Evolutionary conservation across 805 yeast genomes (phyloP).

Genomic region (Candida succiphila): DNA sequence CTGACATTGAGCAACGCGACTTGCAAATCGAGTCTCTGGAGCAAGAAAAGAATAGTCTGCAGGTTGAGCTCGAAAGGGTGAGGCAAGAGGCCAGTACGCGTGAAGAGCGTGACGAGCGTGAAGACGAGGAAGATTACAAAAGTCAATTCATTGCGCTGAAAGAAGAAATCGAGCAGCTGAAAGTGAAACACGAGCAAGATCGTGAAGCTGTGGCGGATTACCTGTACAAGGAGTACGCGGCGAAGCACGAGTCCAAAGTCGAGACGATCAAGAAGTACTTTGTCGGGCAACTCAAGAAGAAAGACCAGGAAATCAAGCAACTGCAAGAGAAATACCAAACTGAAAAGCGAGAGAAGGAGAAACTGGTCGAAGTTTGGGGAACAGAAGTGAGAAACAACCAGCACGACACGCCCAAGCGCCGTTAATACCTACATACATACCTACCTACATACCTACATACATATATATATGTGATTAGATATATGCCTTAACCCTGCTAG

Average conservation of each 20-base stretch:
- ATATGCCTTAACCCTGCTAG: too few species aligned
- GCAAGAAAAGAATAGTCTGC: slow-evolving; percentile 3
- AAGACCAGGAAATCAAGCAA: slow-evolving; percentile 5
- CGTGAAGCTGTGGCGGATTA: slow-evolving; percentile 59
- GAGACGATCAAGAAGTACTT: slow-evolving; percentile 46
- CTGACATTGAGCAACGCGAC: too few species aligned
- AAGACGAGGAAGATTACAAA: too few species aligned
- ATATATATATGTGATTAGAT: too few species aligned
- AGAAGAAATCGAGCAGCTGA: slow-evolving; percentile 6
- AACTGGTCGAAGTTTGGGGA: too few species aligned
- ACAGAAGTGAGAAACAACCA: too few species aligned
- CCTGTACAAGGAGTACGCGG: slow-evolving; percentile 62
- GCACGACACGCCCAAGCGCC: too few species aligned
- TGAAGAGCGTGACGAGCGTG: too few species aligned
- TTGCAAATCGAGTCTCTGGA: not conserved
- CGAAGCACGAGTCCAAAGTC: slow-evolving; percentile 69
- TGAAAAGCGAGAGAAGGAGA: too few species aligned
- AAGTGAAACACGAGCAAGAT: slow-evolving; percentile 19
- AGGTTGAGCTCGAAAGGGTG: slow-evolving; percentile 9
- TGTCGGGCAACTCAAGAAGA: slow-evolving; percentile 13
- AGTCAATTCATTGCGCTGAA: slow-evolving; percentile 7
- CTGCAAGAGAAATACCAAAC: slow-evolving; percentile 1
- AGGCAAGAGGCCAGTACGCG: too few species aligned
- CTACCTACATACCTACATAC: too few species aligned
- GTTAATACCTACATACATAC: too few species aligned